Evolutionary conservation across 371 early-diverging fungal genomes (phyloP), one percentile per base, ranked within the genome.

Genomic region (Cokeromyces recurvatus): DNA sequence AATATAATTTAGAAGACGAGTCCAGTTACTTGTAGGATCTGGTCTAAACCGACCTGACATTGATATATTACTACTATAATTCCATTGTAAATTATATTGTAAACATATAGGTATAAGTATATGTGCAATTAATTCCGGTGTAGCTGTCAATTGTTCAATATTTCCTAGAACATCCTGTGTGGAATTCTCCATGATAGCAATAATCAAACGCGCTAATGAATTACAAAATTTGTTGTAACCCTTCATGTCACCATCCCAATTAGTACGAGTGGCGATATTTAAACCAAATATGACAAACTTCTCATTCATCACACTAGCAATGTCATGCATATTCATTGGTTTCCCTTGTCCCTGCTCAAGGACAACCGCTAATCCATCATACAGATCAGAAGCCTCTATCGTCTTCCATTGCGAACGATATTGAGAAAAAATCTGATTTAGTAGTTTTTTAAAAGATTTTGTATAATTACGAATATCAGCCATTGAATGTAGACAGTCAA

Each of bases 61-160:
- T 38, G 58, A 27, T 38, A 64, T 11, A 25, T 48, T 57, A n/a
- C n/a, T n/a, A 39, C 51, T 42, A 45, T 57, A 49, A 44, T 66
- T 58, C 57, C 54, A 48, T 36, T 53, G 50, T 8, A 69, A 31
- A 51, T 75, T 48, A 51, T 61, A 79, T 19, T 78, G 75, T 14
- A 82, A 60, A 32, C 79, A 78, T 15, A 78, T 52, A 0, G 82
- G 82, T 8, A 79, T 60, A 14, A 82, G 41, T 27, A 82, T 62
- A 23, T 71, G 59, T 1, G 68, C 74, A 24, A 82, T 64, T n/a
- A 82, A 32, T 1, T 53, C 46, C 1, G 72, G 58, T 1, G 79
- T 66, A 1, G 74, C 68, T 9, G 57, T 21, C 12, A 67, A 52
- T 23, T 64, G 53, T 23, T 81, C 80, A 27, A 84, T 57, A 25